These are phyloP conservation scores for Saccharomycopsis fodiens DNA, from an alignment of 805 yeast genomes.

Conservation along the genomic window DNA sequence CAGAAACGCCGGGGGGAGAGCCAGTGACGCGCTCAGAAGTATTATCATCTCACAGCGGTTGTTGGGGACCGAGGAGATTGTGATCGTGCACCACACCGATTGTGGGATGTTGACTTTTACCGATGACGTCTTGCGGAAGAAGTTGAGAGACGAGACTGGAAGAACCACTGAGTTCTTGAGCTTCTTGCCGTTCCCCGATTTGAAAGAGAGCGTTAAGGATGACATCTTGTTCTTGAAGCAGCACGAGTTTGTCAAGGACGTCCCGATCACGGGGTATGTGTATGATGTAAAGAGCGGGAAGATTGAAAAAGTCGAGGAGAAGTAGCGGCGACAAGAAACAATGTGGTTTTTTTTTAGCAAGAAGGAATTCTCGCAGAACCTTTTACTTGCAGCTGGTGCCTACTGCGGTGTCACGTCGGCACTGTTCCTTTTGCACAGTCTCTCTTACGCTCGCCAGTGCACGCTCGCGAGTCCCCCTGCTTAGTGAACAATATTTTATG, in stretches of 20 bases:
- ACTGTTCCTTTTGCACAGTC: background rate
- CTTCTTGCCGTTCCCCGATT: conserved; percentile 31
- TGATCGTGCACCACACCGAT: conserved; percentile 35
- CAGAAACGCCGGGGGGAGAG: conserved; percentile 38
- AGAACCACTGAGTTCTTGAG: conserved; percentile 26
- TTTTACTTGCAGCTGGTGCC: no score
- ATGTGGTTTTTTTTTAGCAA: no score
- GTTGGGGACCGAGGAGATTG: conserved; percentile 34
- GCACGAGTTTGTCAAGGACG: conserved; percentile 29
- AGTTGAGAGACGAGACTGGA: conserved; percentile 28
- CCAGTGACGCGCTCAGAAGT: conserved; percentile 33
- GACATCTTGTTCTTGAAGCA: conserved; percentile 29
- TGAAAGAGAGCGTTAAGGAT: conserved; percentile 30
- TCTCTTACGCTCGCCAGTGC: no score
- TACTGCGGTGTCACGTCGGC: no score
- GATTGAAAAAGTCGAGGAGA: conserved; percentile 23
- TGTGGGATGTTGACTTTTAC: conserved; percentile 38
- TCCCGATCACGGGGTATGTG: conserved; percentile 33
- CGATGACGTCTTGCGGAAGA: conserved; percentile 28
- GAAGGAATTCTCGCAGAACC: no score
- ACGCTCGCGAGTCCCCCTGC: no score
- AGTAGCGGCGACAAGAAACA: no score
- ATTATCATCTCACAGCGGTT: conserved; percentile 34
- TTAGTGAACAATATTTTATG: no score
- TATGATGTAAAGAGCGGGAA: conserved; percentile 33